Base-by-base conservation (phyloP, 1,284 basidiomycete genomes). In the Microbotryomycetes sp. region DNA sequence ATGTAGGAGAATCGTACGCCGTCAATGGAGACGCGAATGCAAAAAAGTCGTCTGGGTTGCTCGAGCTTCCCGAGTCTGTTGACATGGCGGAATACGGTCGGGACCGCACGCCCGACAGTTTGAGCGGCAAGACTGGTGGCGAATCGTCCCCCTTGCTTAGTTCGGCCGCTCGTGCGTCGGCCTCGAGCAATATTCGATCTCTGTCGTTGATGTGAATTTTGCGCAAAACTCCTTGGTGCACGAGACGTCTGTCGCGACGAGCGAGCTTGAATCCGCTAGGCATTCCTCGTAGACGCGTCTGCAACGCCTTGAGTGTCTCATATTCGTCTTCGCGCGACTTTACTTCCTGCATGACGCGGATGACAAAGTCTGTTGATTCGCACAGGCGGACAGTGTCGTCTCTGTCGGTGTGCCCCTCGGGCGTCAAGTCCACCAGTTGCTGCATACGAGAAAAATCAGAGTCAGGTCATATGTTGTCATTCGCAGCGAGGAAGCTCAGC, bases 271-370 rank as follows among this genome's bases (percentile, higher is more conserved):
- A 78, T 3, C 78, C 75, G 2, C 77, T 60, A 0, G 84, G 81
- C 2, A 89, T 71, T 1, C 85, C 86, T 24, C 81, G 78, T 56
- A 92, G 81, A 0, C 80, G 79, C 11, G 77, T 73, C 18, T 82
- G 76, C 18, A 89, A 77, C n/a, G 78, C 75, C 72, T 86, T 86
- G 30, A 88, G 78, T 51, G 83, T 76, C 26, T 85, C 81, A 72
- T 90, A 89, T 65, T 91, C 88, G 60, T 90, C 88, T 74, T 92
- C 89, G 21, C 87, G 81, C 4, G 81, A 76, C 73, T 91, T 91
- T 64, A 91, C 87, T 66, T 90, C 88, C 54, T 85, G 83, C 75
- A 94, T 81, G 2, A 86, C 84, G 26, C 82, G 80, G 54, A 91
- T 83, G 35, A 86, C 81, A 64, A 83, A 76, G 59, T 87, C 83